Evolutionary conservation across 805 yeast species (phyloP).

Genomic region (Saccharomycopsis schoenii): DNA sequence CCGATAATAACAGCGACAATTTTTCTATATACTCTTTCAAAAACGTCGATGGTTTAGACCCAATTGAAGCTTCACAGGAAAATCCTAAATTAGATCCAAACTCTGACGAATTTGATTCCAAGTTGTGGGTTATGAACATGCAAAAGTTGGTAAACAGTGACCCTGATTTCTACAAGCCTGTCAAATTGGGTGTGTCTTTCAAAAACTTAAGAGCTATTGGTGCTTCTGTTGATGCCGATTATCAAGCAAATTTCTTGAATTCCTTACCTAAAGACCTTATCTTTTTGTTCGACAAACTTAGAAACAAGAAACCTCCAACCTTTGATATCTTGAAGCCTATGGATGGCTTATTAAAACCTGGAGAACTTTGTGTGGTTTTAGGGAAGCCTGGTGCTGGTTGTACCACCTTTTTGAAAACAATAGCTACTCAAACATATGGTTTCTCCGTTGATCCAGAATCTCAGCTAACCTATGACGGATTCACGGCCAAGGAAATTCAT

Average conservation of each 20-base stretch:
- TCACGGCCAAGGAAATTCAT: slow-evolving; percentile 36
- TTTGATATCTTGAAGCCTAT: slow-evolving; percentile 40
- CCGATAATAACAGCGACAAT: slow-evolving; percentile 21
- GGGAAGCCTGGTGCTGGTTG: slow-evolving; percentile 79
- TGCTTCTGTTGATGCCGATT: slow-evolving; percentile 58
- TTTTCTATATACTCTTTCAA: slow-evolving; percentile 39
- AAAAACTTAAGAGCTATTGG: slow-evolving; percentile 52
- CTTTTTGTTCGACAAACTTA: not conserved
- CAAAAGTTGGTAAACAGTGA: slow-evolving; percentile 43
- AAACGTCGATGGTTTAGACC: slow-evolving; percentile 39
- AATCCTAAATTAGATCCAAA: slow-evolving; percentile 48
- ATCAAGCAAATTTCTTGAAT: slow-evolving; percentile 38
- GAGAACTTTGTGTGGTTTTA: slow-evolving; percentile 60
- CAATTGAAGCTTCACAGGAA: slow-evolving; percentile 27
- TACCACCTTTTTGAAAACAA: slow-evolving; percentile 47
- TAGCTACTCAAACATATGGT: slow-evolving; percentile 48
- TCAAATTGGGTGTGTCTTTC: slow-evolving; percentile 50
- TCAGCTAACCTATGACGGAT: slow-evolving; percentile 38
- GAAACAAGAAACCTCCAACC: slow-evolving; percentile 22
- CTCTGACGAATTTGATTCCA: slow-evolving; percentile 47
- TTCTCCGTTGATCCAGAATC: slow-evolving; percentile 38
- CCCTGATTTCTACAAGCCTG: slow-evolving; percentile 54
- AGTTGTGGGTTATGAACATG: slow-evolving; percentile 59
- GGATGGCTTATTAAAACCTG: slow-evolving; percentile 52
- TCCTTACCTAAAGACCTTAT: slow-evolving; percentile 6